Percentiles rank a stretch among this genome's conserved stretches.
Conservation (phyloP, 106 monocot genomes). For the Phalaenopsis equestris region DNA sequence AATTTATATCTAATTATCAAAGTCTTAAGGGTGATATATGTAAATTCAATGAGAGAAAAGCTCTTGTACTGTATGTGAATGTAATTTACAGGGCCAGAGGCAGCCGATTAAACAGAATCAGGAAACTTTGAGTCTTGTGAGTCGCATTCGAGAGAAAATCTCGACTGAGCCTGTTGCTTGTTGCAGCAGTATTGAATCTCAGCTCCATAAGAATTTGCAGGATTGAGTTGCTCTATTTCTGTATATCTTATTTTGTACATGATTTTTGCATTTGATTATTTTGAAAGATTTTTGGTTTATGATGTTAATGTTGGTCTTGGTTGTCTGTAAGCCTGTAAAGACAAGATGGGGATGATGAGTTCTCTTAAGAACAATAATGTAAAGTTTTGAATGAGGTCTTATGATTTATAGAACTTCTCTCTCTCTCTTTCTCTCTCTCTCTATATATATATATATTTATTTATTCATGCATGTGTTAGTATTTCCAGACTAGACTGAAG, state of each 20-base stretch:
- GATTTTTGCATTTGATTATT: background rate
- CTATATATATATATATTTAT: too few species aligned
- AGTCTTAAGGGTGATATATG: too few species aligned
- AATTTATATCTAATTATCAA: too few species aligned
- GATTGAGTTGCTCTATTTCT: slow-evolving; percentile 2
- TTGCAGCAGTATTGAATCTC: slow-evolving; percentile 3
- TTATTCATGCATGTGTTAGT: too few species aligned
- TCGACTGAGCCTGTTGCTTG: background rate
- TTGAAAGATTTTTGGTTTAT: background rate
- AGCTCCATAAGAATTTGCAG: slow-evolving; percentile 11
- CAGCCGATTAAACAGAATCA: slow-evolving; percentile 11
- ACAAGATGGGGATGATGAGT: background rate
- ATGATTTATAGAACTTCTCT: background rate
- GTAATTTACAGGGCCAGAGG: slow-evolving; percentile 13
- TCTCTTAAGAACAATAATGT: background rate
- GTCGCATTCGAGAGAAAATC: slow-evolving; percentile 10
- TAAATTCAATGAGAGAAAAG: background rate
- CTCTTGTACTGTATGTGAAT: background rate
- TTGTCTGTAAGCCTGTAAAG: background rate
- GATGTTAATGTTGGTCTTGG: background rate
- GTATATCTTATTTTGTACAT: background rate
- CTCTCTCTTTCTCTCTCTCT: too few species aligned
- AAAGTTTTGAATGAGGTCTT: background rate
- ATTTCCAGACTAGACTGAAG: too few species aligned
- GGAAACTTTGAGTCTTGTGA: slow-evolving; percentile 12